phyloP scores from a whole-genome alignment of 768 basidiomycete genomes.

The Tremella fuciformis region DNA sequence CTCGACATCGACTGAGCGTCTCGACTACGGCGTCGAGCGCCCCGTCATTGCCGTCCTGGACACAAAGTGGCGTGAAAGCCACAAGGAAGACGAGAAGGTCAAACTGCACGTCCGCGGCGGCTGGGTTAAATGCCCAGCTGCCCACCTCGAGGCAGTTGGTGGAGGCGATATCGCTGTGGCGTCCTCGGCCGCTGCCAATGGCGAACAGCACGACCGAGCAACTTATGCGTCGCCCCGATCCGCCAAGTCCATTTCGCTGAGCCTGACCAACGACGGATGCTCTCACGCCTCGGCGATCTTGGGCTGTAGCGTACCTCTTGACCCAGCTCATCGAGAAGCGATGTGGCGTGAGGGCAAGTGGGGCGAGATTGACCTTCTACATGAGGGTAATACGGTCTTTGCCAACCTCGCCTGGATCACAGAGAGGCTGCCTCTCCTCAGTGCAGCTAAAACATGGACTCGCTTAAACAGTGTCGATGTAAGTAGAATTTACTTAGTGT shows the following conservation, averaged over 20 bases:
- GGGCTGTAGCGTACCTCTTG: slow-evolving; percentile 69
- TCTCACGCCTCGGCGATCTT: slow-evolving; percentile 72
- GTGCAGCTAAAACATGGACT: slow-evolving; percentile 72
- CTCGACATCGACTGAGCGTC: slow-evolving; percentile 70
- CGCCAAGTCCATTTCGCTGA: slow-evolving; percentile 55
- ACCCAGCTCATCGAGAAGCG: slow-evolving; percentile 62
- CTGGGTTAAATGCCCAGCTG: slow-evolving; percentile 61
- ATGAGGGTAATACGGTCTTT: slow-evolving; percentile 74
- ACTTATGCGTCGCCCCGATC: slow-evolving; percentile 65
- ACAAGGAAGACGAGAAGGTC: slow-evolving; percentile 56
- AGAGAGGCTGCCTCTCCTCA: slow-evolving; percentile 74
- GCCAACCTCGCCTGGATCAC: slow-evolving; percentile 79
- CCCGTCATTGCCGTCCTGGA: slow-evolving; percentile 72
- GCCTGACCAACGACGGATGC: slow-evolving; percentile 64
- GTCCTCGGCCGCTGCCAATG: not conserved
- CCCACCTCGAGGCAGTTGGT: slow-evolving; percentile 57
- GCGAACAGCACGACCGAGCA: slow-evolving; percentile 52
- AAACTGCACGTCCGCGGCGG: slow-evolving; percentile 62
- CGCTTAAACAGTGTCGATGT: slow-evolving; percentile 55
- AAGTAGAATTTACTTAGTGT: slow-evolving; percentile 30
- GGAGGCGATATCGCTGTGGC: slow-evolving; percentile 33
- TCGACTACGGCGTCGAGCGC: slow-evolving; percentile 76
- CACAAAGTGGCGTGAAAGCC: slow-evolving; percentile 70
- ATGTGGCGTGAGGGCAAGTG: slow-evolving; percentile 76
- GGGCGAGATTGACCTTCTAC: slow-evolving; percentile 78